Percentiles rank a stretch among this genome's conserved stretches.
Conservation (phyloP, 768 basidiomycete genomes). For the Sporobolomyces pararoseus region DNA sequence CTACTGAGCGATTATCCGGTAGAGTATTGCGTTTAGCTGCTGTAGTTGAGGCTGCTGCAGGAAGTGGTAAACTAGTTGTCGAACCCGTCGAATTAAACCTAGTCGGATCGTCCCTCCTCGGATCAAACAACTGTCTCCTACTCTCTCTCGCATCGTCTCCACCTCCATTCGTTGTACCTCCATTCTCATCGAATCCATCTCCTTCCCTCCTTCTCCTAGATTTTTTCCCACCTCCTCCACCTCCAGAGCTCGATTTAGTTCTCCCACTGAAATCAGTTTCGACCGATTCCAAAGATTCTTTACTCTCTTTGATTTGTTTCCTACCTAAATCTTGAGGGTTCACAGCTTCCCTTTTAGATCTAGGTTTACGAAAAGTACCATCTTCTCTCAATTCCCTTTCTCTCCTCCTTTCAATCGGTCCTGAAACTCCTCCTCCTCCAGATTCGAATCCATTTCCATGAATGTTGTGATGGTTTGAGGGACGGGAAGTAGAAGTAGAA, state of each 20-base stretch:
- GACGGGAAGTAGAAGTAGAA: no score
- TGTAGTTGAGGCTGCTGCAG: not conserved
- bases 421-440: not conserved
- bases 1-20: slow-evolving; percentile 60
- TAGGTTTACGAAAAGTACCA: not conserved
- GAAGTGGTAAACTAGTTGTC: not conserved
- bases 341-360: slow-evolving; percentile 12
- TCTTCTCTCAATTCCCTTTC: slow-evolving; percentile 5
- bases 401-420: not conserved
- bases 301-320: slow-evolving; percentile 14
- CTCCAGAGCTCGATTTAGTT: slow-evolving; percentile 16
- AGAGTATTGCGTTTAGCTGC: slow-evolving; percentile 38
- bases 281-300: slow-evolving; percentile 28
- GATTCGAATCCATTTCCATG: no score
- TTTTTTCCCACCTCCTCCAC: slow-evolving; percentile 1
- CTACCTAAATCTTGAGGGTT: not conserved
- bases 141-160: not conserved
- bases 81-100: slow-evolving; percentile 57
- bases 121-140: slow-evolving; percentile 67
- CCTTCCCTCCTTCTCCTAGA: slow-evolving; percentile 7
- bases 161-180: no score
- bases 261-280: slow-evolving; percentile 34
- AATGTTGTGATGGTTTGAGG: no score
- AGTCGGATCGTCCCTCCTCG: slow-evolving; percentile 83
- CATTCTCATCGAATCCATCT: not conserved